phyloP scores from a whole-genome alignment of 306 rosid genomes.

The Carpinus fangiana region DNA sequence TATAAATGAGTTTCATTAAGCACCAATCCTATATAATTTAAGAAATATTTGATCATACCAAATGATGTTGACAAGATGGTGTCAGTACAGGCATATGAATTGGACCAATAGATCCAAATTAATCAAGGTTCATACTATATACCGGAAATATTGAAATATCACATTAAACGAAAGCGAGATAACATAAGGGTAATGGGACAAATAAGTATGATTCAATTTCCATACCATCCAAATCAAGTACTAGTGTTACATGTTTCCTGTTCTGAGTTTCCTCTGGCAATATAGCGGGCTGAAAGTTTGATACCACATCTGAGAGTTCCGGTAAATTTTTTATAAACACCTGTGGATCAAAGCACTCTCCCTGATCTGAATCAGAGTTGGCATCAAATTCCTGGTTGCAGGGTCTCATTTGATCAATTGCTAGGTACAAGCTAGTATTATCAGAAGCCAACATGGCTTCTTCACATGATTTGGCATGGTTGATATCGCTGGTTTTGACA shows the following conservation, averaged over 20 bases:
- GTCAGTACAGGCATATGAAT: background rate
- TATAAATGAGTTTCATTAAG: background rate
- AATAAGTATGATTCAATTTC: conserved; percentile 12
- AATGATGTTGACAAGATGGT: background rate
- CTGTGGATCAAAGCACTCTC: conserved; percentile 89
- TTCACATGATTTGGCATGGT: conserved; percentile 50
- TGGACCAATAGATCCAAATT: background rate
- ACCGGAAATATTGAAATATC: conserved; percentile 6
- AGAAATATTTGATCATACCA: conserved; percentile 1
- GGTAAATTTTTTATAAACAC: conserved; percentile 78
- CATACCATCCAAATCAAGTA: conserved; percentile 99
- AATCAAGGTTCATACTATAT: background rate
- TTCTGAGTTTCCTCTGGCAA: conserved; percentile 58
- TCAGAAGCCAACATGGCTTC: conserved; percentile 50
- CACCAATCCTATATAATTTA: background rate
- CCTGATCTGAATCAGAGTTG: conserved; percentile 58
- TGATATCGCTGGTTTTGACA: conserved; percentile 40
- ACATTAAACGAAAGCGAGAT: conserved; percentile 10
- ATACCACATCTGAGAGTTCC: conserved; percentile 75
- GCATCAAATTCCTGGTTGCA: conserved; percentile 61
- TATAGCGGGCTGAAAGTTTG: conserved; percentile 52
- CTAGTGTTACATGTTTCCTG: conserved; percentile 71
- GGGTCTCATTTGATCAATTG: conserved; percentile 71
- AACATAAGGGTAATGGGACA: conserved; percentile 20
- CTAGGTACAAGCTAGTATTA: conserved; percentile 63